Base-by-base conservation (phyloP, 352 stramenopile species). In the Salisapilia sapeloensis region DNA sequence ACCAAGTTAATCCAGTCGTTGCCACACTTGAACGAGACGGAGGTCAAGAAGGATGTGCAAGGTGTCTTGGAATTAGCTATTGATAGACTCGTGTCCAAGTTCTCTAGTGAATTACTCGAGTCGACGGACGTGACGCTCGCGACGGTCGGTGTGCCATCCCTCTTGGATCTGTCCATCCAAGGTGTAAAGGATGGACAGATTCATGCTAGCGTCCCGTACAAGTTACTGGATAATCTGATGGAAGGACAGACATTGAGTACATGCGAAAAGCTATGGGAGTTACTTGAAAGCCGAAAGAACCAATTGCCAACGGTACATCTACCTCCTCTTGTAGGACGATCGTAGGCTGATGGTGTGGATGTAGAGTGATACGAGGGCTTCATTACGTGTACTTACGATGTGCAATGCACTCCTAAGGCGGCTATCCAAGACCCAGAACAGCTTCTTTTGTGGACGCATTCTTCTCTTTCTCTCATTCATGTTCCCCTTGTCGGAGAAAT, bases 391-490 rank as follows among this genome's bases (percentile, higher is more conserved):
- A 26, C 47, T 91, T 25, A 51, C 64, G 6, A 75, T 91, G 51
- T 91, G 71, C 53, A 91, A 91, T 37, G 62, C 75, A 31, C 50
- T 91, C 31, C 53, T 91, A 43, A 71, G 75, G 4, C 69, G 75
- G 16, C 43, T 87, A 30, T 91, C 75, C 18, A 87, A 87, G 56
- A 91, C 75, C 15, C 71, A 91, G 46, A 85, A 91, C 48, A 91
- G 66, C 34, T 71, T 91, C n/a, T 91, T 91, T 27, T 91, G 75
- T 29, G 75, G 75, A 26, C 78, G 77, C 42, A 91, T 91, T 42
- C 44, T 91, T 23, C 46, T 87, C 29, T 87, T 91, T 42, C 56
- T 91, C 42, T 85, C 75, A 25, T 91, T 80, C 31, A 85, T 64
- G 15, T 91, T 91, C 16, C 56, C 71, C 19, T 51, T 91, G 6